phyloP scores from a whole-genome alignment of 768 basidiomycete genomes.

The Macrolepiota albuminosa region DNA sequence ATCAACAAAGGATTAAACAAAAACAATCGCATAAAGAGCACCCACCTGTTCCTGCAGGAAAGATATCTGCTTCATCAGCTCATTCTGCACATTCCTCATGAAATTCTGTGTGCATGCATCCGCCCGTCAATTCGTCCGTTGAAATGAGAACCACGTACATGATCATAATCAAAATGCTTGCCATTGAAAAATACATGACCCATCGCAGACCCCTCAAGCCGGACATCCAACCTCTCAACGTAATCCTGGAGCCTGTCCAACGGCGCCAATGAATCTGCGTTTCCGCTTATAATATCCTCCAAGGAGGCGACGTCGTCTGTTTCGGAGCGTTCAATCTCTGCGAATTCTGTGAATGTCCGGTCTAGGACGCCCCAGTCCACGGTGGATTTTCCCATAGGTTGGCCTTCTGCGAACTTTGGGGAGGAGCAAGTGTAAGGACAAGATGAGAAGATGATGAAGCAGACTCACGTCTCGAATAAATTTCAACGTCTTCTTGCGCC shows the following conservation, averaged over 20 bases:
- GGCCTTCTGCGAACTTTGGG: conserved; percentile 32
- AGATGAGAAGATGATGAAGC: not conserved
- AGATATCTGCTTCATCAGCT: conserved; percentile 53
- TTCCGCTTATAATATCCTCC: conserved; percentile 33
- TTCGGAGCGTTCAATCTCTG: conserved; percentile 21
- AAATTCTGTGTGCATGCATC: conserved; percentile 47
- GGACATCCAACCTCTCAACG: conserved; percentile 49
- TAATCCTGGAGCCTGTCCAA: conserved; percentile 50
- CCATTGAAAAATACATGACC: conserved; percentile 90
- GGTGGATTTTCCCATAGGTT: conserved; percentile 22
- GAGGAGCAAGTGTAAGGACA: not conserved
- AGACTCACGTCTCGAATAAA: conserved; percentile 52
- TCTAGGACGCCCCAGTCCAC: conserved; percentile 38
- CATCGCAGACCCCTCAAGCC: conserved; percentile 20
- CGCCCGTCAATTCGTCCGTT: not conserved
- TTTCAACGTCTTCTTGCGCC: conserved; percentile 54
- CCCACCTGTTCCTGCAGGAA: conserved; percentile 72
- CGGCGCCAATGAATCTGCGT: conserved; percentile 23
- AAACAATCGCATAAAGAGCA: not conserved
- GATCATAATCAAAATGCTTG: conserved; percentile 59
- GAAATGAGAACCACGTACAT: conserved; percentile 39
- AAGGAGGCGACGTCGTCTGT: conserved; percentile 23
- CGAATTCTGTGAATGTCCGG: conserved; percentile 33
- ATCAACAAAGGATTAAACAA: not conserved
- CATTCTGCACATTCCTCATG: conserved; percentile 55